Conservation (phyloP, 169 alveolate species). For the Plasmodium berghei region DNA sequence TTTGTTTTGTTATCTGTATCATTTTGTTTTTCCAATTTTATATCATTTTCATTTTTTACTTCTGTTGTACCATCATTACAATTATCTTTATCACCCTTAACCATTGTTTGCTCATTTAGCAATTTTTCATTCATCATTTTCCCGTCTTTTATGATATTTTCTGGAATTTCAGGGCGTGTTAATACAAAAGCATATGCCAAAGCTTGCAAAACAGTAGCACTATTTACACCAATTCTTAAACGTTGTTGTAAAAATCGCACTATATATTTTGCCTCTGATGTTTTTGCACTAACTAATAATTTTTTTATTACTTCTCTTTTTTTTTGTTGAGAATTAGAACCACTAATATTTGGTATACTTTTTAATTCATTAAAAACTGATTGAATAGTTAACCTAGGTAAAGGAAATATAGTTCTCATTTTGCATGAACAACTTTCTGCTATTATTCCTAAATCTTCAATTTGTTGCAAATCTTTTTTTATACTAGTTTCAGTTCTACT, state of each 20-base stretch:
- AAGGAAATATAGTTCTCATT: conserved; percentile 87
- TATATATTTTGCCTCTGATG: conserved; percentile 94
- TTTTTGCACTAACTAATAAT: conserved; percentile 92
- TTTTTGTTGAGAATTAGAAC: conserved; percentile 82
- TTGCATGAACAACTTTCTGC: conserved; percentile 90
- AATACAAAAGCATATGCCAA: conserved; percentile 87
- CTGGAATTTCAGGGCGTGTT: conserved; percentile 81
- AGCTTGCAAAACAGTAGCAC: conserved; percentile 94
- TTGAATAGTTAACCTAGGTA: conserved; percentile 89
- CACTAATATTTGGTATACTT: conserved; percentile 81
- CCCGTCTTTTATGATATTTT: conserved; percentile 41
- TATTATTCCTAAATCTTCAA: conserved; percentile 94
- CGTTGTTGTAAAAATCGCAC: conserved; percentile 96
- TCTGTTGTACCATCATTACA: conserved; percentile 7
- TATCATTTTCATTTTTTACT: neutral
- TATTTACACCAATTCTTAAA: conserved; percentile 96
- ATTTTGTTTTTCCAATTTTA: neutral
- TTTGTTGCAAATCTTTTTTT: conserved; percentile 90
- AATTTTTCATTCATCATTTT: conserved; percentile 40
- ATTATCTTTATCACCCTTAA: conserved; percentile 1
- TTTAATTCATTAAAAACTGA: conserved; percentile 83
- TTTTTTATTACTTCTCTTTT: conserved; percentile 89
- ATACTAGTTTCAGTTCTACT: conserved; percentile 93
- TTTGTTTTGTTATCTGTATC: conserved; percentile 17
- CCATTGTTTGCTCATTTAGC: neutral